Evolutionary conservation across 148 eudicot species (phyloP).

Genomic region (Tetragonia tetragonoides): DNA sequence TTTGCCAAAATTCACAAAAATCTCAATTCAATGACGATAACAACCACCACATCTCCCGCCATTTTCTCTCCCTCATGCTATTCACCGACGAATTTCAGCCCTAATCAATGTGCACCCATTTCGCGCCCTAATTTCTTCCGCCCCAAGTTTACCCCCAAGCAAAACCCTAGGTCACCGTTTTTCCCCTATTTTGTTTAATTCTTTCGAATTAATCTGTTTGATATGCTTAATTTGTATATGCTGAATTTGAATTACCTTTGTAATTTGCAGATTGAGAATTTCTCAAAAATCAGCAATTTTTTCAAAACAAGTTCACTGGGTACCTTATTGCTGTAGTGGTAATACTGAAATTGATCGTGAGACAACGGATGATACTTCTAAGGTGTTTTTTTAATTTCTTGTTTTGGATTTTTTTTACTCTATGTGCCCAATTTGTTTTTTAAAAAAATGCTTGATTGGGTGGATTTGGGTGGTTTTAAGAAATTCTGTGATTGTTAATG

Average conservation of each 20-base stretch:
- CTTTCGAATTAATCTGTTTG: background rate
- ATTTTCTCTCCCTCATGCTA: slow-evolving; percentile 16
- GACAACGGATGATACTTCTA: background rate
- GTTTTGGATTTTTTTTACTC: background rate
- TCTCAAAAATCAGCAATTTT: slow-evolving; percentile 16
- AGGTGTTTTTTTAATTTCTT: slow-evolving; percentile 5
- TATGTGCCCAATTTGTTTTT: no score
- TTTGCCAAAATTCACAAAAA: no score
- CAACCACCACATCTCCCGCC: slow-evolving; percentile 26
- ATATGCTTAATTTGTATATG: no score
- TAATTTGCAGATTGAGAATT: slow-evolving; percentile 28
- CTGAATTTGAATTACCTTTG: background rate
- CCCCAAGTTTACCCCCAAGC: slow-evolving; percentile 8
- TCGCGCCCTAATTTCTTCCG: slow-evolving; percentile 1
- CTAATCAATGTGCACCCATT: background rate
- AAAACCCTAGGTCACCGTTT: slow-evolving; percentile 6
- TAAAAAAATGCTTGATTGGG: background rate
- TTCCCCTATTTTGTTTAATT: background rate
- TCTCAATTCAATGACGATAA: background rate
- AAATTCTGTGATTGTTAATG: background rate
- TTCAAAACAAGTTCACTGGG: slow-evolving; percentile 17
- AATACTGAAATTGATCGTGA: slow-evolving; percentile 30
- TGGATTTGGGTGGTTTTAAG: background rate
- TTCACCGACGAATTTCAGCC: background rate
- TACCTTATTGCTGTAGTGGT: slow-evolving; percentile 36